Evolutionary conservation across 2,329 filamentous ascomycete species (phyloP).

Genomic region (Raffaelea ambrosiae): DNA sequence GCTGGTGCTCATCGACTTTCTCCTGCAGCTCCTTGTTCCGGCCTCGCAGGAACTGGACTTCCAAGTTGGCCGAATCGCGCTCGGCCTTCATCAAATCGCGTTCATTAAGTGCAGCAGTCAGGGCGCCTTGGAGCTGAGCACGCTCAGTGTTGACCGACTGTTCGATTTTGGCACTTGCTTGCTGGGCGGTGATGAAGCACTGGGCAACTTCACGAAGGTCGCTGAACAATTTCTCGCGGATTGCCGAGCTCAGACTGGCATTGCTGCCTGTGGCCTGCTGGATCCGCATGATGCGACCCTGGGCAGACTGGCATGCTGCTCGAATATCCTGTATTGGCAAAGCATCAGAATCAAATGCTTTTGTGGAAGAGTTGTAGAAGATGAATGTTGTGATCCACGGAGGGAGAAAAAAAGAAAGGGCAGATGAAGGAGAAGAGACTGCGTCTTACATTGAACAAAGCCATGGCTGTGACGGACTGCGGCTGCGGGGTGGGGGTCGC

Average conservation of each 20-base stretch:
- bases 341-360: not conserved
- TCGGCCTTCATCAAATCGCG: constrained; percentile 5
- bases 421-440: not conserved
- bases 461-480: not conserved
- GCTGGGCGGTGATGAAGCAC: constrained; percentile 13
- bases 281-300: constrained; percentile 13
- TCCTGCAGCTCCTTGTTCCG: constrained; percentile 1
- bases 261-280: constrained; percentile 14
- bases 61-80: constrained; percentile 5
- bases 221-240: constrained; percentile 9
- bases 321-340: constrained; percentile 11
- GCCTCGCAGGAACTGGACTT: constrained; percentile 8
- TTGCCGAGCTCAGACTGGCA: constrained; percentile 7
- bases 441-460: not conserved
- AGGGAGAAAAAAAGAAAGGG: not conserved
- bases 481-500: not conserved
- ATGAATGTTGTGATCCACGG: too few species aligned
- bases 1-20: not conserved
- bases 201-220: constrained; percentile 12
- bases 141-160: constrained; percentile 9
- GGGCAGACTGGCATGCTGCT: constrained; percentile 10
- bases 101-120: constrained; percentile 10
- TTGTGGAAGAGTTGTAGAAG: too few species aligned
- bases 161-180: constrained; percentile 10
- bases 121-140: constrained; percentile 7